A percentile compares a stretch with the other conserved stretches of the same genome.
Conservation (phyloP, 495 filamentous ascomycete genomes). For the Aspergillus carlsbadensis region DNA sequence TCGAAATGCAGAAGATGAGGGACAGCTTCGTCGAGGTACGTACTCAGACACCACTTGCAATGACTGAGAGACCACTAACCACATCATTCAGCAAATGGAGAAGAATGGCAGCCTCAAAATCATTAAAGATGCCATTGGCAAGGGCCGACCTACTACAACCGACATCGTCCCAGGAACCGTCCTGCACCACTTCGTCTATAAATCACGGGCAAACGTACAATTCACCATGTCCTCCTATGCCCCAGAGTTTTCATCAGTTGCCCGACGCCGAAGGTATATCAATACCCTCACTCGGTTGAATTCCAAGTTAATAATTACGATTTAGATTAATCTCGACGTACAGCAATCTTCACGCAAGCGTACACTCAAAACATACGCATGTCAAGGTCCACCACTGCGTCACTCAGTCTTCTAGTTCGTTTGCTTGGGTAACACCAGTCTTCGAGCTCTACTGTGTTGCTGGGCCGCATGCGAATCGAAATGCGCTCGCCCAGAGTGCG, state of each 20-base stretch:
- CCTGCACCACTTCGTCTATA: conserved; percentile 90
- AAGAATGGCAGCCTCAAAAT: conserved; percentile 72
- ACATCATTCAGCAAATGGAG: conserved; percentile 53
- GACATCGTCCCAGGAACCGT: conserved; percentile 79
- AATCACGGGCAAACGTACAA: conserved; percentile 88
- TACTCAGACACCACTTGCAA: not conserved
- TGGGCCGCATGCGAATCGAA: conserved; percentile 72
- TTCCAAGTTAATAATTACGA: not conserved
- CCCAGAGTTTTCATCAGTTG: conserved; percentile 63
- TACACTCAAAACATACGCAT: conserved; percentile 79
- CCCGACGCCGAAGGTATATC: conserved; percentile 62
- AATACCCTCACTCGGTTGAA: not conserved
- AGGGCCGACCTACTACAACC: conserved; percentile 65
- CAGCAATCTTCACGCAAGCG: conserved; percentile 74
- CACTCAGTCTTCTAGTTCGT: conserved; percentile 66
- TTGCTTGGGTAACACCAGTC: conserved; percentile 85
- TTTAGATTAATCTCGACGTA: conserved; percentile 77
- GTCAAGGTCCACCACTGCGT: conserved; percentile 83
- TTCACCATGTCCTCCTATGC: conserved; percentile 86
- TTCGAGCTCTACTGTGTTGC: conserved; percentile 96
- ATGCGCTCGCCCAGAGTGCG: conserved; percentile 78
- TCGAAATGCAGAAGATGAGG: conserved; percentile 81
- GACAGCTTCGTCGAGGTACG: conserved; percentile 68
- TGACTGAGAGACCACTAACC: not conserved
- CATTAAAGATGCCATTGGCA: conserved; percentile 68